Percentiles rank a stretch among this genome's conserved stretches.
These are phyloP conservation scores for Podila verticillata DNA, from an alignment of 192 early-diverging fungal genomes.

Conservation along the genomic window DNA sequence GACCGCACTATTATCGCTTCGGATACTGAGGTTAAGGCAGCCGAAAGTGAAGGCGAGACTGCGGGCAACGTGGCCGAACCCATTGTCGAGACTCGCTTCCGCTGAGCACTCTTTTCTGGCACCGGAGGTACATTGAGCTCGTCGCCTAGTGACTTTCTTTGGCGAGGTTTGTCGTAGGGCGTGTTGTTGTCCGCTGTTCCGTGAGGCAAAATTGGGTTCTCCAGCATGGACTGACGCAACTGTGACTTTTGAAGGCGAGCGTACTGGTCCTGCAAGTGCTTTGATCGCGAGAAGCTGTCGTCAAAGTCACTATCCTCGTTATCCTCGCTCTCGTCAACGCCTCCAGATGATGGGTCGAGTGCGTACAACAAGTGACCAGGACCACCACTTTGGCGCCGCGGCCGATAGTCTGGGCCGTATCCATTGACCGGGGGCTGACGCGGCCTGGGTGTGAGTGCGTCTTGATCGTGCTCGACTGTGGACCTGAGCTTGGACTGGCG, in stretches of 20 bases:
- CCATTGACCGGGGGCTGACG: constrained; percentile 5
- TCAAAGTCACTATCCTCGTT: constrained; percentile 46
- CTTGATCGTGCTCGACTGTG: constrained; percentile 22
- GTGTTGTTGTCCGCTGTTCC: background rate
- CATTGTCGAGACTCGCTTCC: constrained; percentile 45
- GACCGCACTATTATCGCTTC: constrained; percentile 15
- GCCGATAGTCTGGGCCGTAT: constrained; percentile 32
- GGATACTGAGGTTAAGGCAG: constrained; percentile 7
- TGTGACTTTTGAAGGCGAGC: constrained; percentile 27
- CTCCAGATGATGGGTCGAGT: constrained; percentile 11
- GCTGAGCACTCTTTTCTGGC: constrained; percentile 35
- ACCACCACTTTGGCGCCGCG: constrained; percentile 44
- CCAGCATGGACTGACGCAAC: constrained; percentile 8
- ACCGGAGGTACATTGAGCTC: constrained; percentile 34
- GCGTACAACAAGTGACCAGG: constrained; percentile 31
- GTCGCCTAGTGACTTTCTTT: constrained; percentile 41
- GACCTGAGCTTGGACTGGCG: constrained; percentile 27
- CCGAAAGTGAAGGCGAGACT: constrained; percentile 12
- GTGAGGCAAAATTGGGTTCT: background rate
- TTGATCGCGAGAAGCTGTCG: constrained; percentile 15
- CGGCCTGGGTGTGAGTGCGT: constrained; percentile 30
- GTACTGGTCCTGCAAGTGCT: constrained; percentile 41
- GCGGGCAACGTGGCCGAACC: constrained; percentile 16
- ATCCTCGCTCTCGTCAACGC: constrained; percentile 39
- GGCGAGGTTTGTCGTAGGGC: constrained; percentile 10